Conservation (phyloP, 192 early-diverging fungal species). For the Cladochytrium replicatum region DNA sequence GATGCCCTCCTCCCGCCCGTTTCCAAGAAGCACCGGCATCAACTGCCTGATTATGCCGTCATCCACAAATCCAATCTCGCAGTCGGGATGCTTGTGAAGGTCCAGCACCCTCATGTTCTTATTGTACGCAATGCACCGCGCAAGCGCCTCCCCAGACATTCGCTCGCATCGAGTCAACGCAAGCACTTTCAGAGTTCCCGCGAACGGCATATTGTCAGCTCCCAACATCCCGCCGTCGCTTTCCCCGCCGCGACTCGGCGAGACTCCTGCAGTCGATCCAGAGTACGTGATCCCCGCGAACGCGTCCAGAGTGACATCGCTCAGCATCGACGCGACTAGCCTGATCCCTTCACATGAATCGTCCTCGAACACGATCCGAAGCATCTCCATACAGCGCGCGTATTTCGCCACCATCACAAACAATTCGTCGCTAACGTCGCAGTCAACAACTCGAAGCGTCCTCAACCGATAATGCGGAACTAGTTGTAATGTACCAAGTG, state of each 20-base stretch:
- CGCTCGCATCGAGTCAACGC: constrained; percentile 34
- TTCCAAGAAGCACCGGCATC: constrained; percentile 9
- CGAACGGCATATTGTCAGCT: constrained; percentile 2
- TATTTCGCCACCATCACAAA: constrained; percentile 16
- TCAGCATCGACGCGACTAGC: constrained; percentile 15
- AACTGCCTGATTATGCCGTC: constrained; percentile 22
- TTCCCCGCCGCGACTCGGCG: background rate
- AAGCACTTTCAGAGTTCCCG: constrained; percentile 16
- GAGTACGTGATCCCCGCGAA: constrained; percentile 6
- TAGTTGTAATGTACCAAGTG: background rate
- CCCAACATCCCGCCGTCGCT: background rate
- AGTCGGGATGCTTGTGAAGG: constrained; percentile 35
- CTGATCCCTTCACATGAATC: constrained; percentile 31
- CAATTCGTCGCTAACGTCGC: constrained; percentile 34
- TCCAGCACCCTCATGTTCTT: constrained; percentile 29
- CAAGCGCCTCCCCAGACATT: constrained; percentile 21
- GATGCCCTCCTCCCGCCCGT: constrained; percentile 10
- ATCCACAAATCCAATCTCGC: constrained; percentile 28
- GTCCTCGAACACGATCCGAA: constrained; percentile 43
- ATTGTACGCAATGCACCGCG: constrained; percentile 9
- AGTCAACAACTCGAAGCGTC: constrained; percentile 41
- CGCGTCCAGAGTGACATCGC: constrained; percentile 13
- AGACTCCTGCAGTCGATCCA: background rate
- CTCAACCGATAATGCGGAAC: constrained; percentile 11
- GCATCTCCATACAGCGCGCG: constrained; percentile 22